Evolutionary conservation across 2,329 filamentous ascomycete genomes (phyloP), one percentile per base, ranked within the genome.

Genomic region (Colletotrichum chrysophilum): DNA sequence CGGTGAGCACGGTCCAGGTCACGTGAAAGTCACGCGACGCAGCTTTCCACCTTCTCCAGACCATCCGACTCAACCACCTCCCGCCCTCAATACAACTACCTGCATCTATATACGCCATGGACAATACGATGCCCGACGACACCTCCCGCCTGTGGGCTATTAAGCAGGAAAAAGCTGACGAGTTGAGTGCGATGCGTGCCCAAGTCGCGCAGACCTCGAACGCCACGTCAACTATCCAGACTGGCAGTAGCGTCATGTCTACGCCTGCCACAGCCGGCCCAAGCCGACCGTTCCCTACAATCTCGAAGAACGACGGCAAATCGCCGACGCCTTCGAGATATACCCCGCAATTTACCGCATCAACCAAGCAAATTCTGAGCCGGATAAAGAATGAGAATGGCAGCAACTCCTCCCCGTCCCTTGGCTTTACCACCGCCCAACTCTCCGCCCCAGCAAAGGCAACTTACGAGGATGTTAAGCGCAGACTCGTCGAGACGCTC

Each of bases 281-380:
- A 10, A 58, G 8, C 5, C 26, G 65, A 14, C 16, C 43, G 4
- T 24, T 34, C 1, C 32, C 32, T 18, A 56, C 43, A 60, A 18
- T n/a, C 2, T 24, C 43, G 4, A 38, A 4, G n/a, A 18, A 12
- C 2, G n/a, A 55, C 5, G 21, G 8, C 14, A 26, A 68, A 9
- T 18, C 21, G 21, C 24, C 38, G 4, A 21, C 61, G n/a, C 26
- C 62, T 13, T 14, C 69, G 16, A 28, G 81, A 24, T 85, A 85
- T 70, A 75, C 77, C 7, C 79, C 78, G 8, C 83, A 84, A 38
- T 85, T 84, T 76, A 77, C 81, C 34, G 75, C 78, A 9, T 75
- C 80, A 48, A 79, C 74, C 7, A 75, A 78, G 9, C 70, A 79
- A 68, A 83, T 85, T 43, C 66, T 85, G 36, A 76, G 77, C 24